Percentiles rank a stretch among this genome's conserved stretches.
phyloP scores from a whole-genome alignment of 352 stramenopile genomes.

The Lagenidium giganteum region DNA sequence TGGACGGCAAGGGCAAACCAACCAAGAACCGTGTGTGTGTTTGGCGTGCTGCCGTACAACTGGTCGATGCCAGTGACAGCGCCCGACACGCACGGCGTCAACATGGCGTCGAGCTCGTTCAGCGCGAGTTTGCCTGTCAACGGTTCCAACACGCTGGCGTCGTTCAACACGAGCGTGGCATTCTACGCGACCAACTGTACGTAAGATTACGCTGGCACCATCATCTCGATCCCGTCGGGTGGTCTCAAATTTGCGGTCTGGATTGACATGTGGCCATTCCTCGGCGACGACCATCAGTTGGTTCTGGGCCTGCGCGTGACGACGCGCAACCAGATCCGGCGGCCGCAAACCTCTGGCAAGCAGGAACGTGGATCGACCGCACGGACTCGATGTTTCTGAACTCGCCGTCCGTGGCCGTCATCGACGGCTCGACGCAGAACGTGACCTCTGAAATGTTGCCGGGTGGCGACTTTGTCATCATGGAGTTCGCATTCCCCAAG shows the following conservation, averaged over 20 bases:
- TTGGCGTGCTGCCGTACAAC: neutral
- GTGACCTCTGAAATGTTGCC: no score
- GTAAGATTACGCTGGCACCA: no score
- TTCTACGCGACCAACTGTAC: slow-evolving; percentile 2
- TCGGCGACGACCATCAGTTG: neutral
- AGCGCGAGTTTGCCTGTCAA: neutral
- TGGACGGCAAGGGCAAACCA: neutral
- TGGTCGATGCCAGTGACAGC: neutral
- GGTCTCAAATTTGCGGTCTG: slow-evolving; percentile 1
- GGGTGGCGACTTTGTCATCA: neutral
- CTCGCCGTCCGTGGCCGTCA: slow-evolving; percentile 7
- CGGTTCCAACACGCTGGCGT: neutral
- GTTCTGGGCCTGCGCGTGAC: neutral
- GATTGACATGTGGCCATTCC: neutral
- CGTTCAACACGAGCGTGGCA: neutral
- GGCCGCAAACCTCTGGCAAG: neutral
- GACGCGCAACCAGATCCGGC: slow-evolving; percentile 3
- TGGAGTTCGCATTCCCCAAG: slow-evolving; percentile 6
- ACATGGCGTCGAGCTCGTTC: neutral
- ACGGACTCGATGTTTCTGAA: slow-evolving; percentile 21
- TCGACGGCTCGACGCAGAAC: no score
- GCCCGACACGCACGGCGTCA: neutral
- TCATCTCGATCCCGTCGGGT: neutral
- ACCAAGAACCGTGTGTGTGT: neutral
- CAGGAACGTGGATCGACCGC: slow-evolving; percentile 12